These are phyloP conservation scores for Penicillium sp. DNA, from an alignment of 2,329 filamentous ascomycete species.

Conservation along the genomic window DNA sequence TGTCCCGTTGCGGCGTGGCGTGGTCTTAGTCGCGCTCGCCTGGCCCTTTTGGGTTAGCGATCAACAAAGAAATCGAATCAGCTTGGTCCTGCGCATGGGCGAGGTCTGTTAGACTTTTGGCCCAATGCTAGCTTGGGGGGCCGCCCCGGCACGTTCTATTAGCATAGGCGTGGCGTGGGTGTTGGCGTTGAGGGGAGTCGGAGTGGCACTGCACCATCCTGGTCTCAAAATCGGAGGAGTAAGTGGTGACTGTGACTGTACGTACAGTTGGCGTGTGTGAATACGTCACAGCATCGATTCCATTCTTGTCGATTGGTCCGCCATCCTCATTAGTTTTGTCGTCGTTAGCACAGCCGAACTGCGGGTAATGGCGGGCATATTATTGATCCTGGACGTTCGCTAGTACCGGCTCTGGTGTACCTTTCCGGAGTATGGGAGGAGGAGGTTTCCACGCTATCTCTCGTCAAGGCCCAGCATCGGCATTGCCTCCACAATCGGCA, in stretches of 20 bases:
- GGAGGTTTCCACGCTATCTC: too few species aligned
- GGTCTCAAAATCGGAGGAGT: too few species aligned
- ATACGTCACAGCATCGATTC: neutral
- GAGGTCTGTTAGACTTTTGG: neutral
- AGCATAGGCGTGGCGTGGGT: too few species aligned
- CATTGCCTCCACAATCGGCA: neutral
- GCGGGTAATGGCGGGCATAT: neutral
- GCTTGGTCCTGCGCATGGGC: neutral
- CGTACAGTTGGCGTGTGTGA: too few species aligned
- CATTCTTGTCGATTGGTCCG: neutral
- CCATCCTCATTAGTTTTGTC: neutral
- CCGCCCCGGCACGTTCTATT: neutral
- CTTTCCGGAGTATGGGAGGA: too few species aligned
- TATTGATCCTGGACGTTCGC: neutral
- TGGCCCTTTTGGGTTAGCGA: slow-evolving; percentile 14
- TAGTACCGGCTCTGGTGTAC: too few species aligned
- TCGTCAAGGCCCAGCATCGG: too few species aligned
- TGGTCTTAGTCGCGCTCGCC: slow-evolving; percentile 7
- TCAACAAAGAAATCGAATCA: slow-evolving; percentile 19
- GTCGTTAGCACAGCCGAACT: neutral
- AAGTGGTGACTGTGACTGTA: neutral
- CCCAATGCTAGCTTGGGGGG: neutral
- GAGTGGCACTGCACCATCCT: neutral
- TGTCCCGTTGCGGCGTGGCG: slow-evolving; percentile 1
- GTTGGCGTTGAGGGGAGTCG: neutral